Percentiles rank a stretch among this genome's conserved stretches.
Conservation (phyloP, 805 yeast genomes). For the Metschnikowia cerradonensis region DNA sequence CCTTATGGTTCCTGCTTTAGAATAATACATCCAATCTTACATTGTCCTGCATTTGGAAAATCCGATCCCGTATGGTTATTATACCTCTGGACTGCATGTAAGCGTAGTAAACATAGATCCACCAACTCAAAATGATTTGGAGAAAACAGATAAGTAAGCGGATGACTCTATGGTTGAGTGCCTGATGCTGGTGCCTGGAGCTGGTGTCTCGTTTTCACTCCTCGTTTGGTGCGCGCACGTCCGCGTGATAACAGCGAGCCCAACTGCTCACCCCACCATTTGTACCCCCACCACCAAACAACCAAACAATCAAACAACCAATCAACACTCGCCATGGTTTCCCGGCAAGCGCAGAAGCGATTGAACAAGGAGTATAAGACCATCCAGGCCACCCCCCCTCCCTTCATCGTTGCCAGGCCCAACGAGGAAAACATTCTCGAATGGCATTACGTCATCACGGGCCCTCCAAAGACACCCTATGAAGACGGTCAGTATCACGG, state of each 20-base stretch:
- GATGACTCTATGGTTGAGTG: not conserved
- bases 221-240: not conserved
- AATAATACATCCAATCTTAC: too few species aligned
- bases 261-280: not conserved
- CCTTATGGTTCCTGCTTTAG: too few species aligned
- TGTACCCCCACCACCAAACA: not conserved
- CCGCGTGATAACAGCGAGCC: not conserved
- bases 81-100: too few species aligned
- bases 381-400: conserved; percentile 77
- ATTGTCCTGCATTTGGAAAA: too few species aligned
- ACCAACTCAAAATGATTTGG: too few species aligned
- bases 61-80: too few species aligned
- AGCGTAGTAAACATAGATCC: too few species aligned
- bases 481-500: conserved; percentile 89
- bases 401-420: conserved; percentile 80
- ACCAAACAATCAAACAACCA: not conserved
- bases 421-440: conserved; percentile 82
- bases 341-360: conserved; percentile 41
- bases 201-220: not conserved
- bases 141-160: too few species aligned
- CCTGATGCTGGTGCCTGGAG: not conserved
- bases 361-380: conserved; percentile 79
- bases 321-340: conserved; percentile 21
- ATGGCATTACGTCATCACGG: conserved; percentile 91
- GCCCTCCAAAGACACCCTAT: conserved; percentile 88